Conservation (phyloP, 2,329 filamentous ascomycete species). For the Ophiosphaerella narmari region DNA sequence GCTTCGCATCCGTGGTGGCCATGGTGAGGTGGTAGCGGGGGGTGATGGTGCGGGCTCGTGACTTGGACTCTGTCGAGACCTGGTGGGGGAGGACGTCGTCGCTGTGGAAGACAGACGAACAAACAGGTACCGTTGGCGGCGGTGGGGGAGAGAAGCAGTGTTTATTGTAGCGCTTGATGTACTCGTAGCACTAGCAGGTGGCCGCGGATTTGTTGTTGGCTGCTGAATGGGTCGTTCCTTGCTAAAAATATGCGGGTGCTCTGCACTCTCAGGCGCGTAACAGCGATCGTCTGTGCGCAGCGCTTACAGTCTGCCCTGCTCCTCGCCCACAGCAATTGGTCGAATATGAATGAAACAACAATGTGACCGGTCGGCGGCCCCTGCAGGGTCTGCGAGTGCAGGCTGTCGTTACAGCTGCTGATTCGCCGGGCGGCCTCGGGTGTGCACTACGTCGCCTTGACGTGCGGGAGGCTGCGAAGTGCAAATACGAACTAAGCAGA, state of each 20-base stretch:
- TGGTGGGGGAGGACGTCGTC: conserved; percentile 8
- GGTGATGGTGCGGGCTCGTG: conserved; percentile 36
- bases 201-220: conserved; percentile 40
- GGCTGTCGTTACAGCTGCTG: conserved; percentile 21
- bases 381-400: conserved; percentile 36
- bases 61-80: conserved; percentile 29
- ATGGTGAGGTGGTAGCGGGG: conserved; percentile 35
- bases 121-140: conserved; percentile 29
- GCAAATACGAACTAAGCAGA: conserved; percentile 21
- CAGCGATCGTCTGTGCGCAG: conserved; percentile 25
- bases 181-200: conserved; percentile 24
- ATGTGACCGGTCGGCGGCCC: conserved; percentile 44
- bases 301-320: conserved; percentile 11
- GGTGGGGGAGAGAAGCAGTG: conserved; percentile 29
- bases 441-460: conserved; percentile 32
- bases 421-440: conserved; percentile 30
- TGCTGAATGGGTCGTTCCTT: conserved; percentile 33
- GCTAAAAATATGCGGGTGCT: conserved; percentile 35
- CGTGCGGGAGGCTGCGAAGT: conserved; percentile 32
- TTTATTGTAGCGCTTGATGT: conserved; percentile 33
- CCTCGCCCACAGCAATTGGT: conserved; percentile 20
- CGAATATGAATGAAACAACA: conserved; percentile 33
- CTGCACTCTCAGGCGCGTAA: conserved; percentile 9
- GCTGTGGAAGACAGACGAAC: not conserved
- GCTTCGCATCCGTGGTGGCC: conserved; percentile 49